phyloP scores from a whole-genome alignment of 257 asterid genomes.

The Lavandula angustifolia region DNA sequence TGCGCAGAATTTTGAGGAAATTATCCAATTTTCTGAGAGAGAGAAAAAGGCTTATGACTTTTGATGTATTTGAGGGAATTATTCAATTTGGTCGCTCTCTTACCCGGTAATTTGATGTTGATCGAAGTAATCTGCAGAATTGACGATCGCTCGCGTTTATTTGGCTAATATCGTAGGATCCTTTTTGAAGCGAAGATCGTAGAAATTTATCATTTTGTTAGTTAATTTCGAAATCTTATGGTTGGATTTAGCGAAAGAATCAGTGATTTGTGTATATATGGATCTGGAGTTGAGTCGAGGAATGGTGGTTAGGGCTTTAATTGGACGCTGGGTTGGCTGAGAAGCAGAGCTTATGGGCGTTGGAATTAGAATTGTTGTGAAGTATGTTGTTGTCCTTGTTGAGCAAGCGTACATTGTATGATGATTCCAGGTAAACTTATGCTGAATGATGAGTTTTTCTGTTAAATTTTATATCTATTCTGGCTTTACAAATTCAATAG shows the following conservation, averaged over 20 bases:
- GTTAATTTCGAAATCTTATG: not conserved
- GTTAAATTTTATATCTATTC: slow-evolving; percentile 1
- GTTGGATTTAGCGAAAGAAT: slow-evolving; percentile 12
- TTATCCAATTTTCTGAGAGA: slow-evolving; percentile 15
- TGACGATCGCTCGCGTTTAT: slow-evolving; percentile 2
- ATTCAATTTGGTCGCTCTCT: slow-evolving; percentile 16
- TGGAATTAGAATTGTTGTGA: slow-evolving; percentile 48
- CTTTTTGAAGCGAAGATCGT: not conserved
- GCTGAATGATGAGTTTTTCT: slow-evolving; percentile 9
- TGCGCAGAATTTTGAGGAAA: slow-evolving; percentile 29
- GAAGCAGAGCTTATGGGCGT: slow-evolving; percentile 64
- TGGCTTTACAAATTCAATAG: slow-evolving; percentile 9
- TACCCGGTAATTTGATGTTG: slow-evolving; percentile 16
- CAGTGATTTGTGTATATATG: slow-evolving; percentile 18
- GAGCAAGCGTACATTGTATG: slow-evolving; percentile 88
- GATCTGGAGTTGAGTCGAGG: slow-evolving; percentile 28
- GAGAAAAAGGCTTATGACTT: slow-evolving; percentile 6
- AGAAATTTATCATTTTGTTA: not conserved
- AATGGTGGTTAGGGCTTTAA: slow-evolving; percentile 34
- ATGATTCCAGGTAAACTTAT: slow-evolving; percentile 75
- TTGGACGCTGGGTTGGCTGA: slow-evolving; percentile 40
- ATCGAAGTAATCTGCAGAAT: slow-evolving; percentile 15
- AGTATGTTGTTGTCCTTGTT: slow-evolving; percentile 96
- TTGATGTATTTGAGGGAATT: slow-evolving; percentile 28
- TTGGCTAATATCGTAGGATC: slow-evolving; percentile 2